A percentile compares a stretch with the other conserved stretches of the same genome.
These are phyloP conservation scores for Tricholoma terreum DNA, from an alignment of 768 basidiomycete species.

Conservation along the genomic window DNA sequence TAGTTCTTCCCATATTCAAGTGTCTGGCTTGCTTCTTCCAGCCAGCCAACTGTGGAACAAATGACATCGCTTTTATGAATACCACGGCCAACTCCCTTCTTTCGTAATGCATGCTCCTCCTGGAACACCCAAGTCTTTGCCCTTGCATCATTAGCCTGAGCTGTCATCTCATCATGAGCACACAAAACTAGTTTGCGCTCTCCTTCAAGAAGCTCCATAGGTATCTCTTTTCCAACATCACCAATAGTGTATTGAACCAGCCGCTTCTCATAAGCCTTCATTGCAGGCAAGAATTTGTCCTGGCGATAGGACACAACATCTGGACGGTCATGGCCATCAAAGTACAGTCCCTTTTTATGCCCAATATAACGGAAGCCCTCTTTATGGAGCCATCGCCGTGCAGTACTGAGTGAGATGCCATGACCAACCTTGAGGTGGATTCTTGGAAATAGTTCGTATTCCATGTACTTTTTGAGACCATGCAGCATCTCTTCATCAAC, in stretches of 20 bases:
- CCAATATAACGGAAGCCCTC: constrained; percentile 24
- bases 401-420: constrained; percentile 21
- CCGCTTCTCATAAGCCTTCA: constrained; percentile 14
- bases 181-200: constrained; percentile 27
- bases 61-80: constrained; percentile 38
- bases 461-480: constrained; percentile 17
- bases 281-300: constrained; percentile 26
- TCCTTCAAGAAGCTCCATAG: constrained; percentile 19
- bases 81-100: constrained; percentile 37
- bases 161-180: constrained; percentile 39
- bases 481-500: constrained; percentile 15
- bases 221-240: constrained; percentile 14
- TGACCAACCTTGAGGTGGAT: constrained; percentile 8
- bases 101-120: constrained; percentile 29
- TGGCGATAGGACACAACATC: constrained; percentile 34
- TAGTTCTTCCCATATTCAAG: constrained; percentile 44
- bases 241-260: constrained; percentile 12
- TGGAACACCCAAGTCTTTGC: constrained; percentile 31
- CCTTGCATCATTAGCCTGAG: constrained; percentile 33
- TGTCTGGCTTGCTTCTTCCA: constrained; percentile 29
- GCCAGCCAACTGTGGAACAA: constrained; percentile 27
- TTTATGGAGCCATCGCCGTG: constrained; percentile 10
- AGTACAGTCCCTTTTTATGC: constrained; percentile 24
- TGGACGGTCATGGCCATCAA: constrained; percentile 16
- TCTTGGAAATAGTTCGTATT: constrained; percentile 10